phyloP scores from a whole-genome alignment of 1,284 basidiomycete species.

The Cutaneotrichosporon mucoides region DNA sequence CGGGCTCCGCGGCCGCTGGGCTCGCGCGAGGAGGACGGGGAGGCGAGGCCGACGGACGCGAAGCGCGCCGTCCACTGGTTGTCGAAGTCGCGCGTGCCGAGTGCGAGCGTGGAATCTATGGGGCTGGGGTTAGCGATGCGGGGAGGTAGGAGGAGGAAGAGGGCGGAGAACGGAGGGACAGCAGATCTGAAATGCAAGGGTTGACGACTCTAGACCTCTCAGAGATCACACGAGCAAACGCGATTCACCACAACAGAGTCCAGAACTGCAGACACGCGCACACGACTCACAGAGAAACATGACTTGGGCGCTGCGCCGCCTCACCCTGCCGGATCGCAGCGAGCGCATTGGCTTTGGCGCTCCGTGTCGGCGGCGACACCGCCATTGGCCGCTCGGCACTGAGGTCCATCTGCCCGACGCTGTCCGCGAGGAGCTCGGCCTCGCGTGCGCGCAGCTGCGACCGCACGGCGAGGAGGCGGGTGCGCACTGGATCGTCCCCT shows the following conservation, averaged over 20 bases:
- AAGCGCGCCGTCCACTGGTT: conserved; percentile 30
- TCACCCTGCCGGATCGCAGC: conserved; percentile 31
- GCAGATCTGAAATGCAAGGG: too few relatives aligned
- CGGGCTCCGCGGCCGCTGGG: neutral
- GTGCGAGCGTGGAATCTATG: conserved; percentile 28
- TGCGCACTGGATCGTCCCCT: conserved; percentile 29
- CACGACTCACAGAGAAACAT: conserved; percentile 36
- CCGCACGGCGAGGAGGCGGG: conserved; percentile 30
- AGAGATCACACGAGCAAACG: too few relatives aligned
- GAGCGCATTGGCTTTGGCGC: conserved; percentile 37
- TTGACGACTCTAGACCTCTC: too few relatives aligned
- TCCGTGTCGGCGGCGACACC: conserved; percentile 4
- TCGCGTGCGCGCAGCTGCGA: conserved; percentile 33
- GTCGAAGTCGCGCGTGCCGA: conserved; percentile 38
- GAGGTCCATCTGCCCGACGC: conserved; percentile 10
- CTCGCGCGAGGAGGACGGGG: neutral
- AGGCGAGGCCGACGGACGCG: conserved; percentile 6
- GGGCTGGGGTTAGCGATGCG: conserved; percentile 25
- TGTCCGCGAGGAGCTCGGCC: conserved; percentile 32
- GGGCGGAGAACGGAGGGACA: neutral
- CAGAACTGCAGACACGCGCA: neutral
- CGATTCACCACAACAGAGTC: too few relatives aligned
- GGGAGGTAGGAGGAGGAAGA: neutral
- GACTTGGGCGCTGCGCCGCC: conserved; percentile 17
- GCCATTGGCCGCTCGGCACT: neutral